Evolutionary conservation across 2,329 filamentous ascomycete species (phyloP), one percentile per base, ranked within the genome.

Genomic region (Orbilia blumenaviensis): DNA sequence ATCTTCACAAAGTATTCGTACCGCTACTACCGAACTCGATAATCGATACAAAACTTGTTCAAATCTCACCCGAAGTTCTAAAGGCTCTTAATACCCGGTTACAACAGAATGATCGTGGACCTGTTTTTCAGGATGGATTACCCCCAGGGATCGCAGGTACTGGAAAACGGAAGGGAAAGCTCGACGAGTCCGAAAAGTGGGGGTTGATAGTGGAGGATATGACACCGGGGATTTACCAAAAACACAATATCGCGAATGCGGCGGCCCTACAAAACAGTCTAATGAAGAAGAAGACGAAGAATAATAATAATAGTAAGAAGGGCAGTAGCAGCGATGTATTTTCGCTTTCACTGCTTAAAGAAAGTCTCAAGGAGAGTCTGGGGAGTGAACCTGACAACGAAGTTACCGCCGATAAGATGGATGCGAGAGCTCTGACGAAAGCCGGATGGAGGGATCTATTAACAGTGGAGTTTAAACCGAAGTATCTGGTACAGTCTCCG

Each of bases 121-220:
- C 44, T 0, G 23, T 3, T 0, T 46, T 77, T n/a, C 32, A 60
- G 6, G 71, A 75, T 5, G 63, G 72, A 1, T 16, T 52, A 23
- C 66, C 44, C 3, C 63, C 58, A 14, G 44, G 34, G 1, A 21
- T 69, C 2, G n/a, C n/a, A n/a, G 41, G 25, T 1, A 34, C n/a
- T 4, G 72, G 66, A 16, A 77, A 77, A 48, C 34, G 60, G 23
- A 71, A 75, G 25, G 72, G 66, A 10, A 66, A 74, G 21, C 64
- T 80, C 16, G 79, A 80, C 12, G 79, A 80, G 52, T 74, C 77
- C 2, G 79, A 80, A 18, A 38, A 63, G 6, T 80, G 78, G 75
- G 79, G 78, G 4, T 44, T 80, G 23, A 42, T 80, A 12, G 79
- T 80, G 10, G 79, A 80, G 69, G 79, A 80, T 61, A 80, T 80